Base-by-base conservation (phyloP, 2,329 filamentous ascomycete genomes). In the Cladosporium sp. region DNA sequence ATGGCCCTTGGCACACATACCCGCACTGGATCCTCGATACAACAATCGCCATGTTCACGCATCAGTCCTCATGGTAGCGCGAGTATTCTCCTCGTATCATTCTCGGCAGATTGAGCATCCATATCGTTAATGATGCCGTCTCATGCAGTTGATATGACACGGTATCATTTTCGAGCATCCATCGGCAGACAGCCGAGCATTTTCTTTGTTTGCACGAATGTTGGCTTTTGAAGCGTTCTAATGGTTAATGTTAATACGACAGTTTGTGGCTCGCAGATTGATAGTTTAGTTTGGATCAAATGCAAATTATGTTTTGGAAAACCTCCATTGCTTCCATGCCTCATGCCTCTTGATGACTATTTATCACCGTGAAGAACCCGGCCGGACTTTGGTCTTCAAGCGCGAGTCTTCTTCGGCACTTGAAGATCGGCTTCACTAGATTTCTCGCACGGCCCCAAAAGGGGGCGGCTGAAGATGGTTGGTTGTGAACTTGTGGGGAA, bases 191-290 rank as follows among this genome's bases (percentile, higher is more conserved):
- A 57, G 4, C 11, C 23, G 30, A 21, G 23, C 43, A 25, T 61
- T 25, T 61, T 28, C 14, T 51, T 61, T 61, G 58, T 61, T n/a
- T 3, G 11, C n/a, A 32, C 23, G 30, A 18, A 39, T 57, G 18
- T 39, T 39, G 32, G 48, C 23, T 62, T 30, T 39, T 5, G 30
- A 43, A 53, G 59, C 14, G 43, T 54, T 18, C 10, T 62, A 43
- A 62, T 62, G 26, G 23, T 53, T 54, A 62, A 43, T 62, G 59
- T 62, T n/a, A 43, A 60, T 49, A 23, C 36, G 26, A 30, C 36
- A n/a, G 25, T 11, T 62, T 53, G 28, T 53, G 30, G 58, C 11
- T 39, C n/a, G 58, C 51, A 49, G 25, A 16, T 39, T 39, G 59
- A 21, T 43, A 13, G 28, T 62, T 30, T 54, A 54, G 25, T 36